Evolutionary conservation across 169 alveolate genomes (phyloP).

Genomic region (Theileria orientalis): DNA sequence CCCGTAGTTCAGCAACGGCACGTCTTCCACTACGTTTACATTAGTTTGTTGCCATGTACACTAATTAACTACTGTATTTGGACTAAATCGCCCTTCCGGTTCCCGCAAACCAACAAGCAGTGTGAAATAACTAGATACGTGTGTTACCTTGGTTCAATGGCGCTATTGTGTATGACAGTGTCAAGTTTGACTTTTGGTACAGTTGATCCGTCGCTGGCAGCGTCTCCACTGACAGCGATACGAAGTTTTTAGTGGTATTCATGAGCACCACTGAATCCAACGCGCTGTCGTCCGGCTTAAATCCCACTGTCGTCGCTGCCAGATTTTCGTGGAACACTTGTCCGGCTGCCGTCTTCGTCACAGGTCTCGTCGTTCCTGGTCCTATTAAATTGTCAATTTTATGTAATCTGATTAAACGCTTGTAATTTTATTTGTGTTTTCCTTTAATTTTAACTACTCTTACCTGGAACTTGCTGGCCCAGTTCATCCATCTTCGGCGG

Average conservation of each 20-base stretch:
- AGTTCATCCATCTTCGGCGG: constrained; percentile 22
- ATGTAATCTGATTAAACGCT: no score
- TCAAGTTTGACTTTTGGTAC: constrained; percentile 78
- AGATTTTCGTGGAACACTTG: constrained; percentile 63
- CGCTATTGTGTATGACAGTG: constrained; percentile 76
- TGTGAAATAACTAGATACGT: background rate
- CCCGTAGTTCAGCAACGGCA: constrained; percentile 85
- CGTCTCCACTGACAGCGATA: constrained; percentile 39
- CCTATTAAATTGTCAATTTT: background rate
- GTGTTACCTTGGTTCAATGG: constrained; percentile 76
- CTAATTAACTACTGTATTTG: no score
- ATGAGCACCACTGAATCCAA: constrained; percentile 39
- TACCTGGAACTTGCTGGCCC: constrained; percentile 9
- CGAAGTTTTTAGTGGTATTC: constrained; percentile 60
- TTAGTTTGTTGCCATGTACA: background rate
- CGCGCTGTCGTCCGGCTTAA: constrained; percentile 17
- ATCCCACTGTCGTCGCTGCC: constrained; percentile 15
- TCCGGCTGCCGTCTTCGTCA: constrained; percentile 26
- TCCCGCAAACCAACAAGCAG: background rate
- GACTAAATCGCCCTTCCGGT: background rate
- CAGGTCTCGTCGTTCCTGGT: constrained; percentile 1
- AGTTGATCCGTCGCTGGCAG: constrained; percentile 72
- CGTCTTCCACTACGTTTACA: constrained; percentile 80
- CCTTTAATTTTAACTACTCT: background rate
- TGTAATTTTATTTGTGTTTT: background rate